Conservation (phyloP, 2,329 filamentous ascomycete species). For the Pseudocercospora fuligena region DNA sequence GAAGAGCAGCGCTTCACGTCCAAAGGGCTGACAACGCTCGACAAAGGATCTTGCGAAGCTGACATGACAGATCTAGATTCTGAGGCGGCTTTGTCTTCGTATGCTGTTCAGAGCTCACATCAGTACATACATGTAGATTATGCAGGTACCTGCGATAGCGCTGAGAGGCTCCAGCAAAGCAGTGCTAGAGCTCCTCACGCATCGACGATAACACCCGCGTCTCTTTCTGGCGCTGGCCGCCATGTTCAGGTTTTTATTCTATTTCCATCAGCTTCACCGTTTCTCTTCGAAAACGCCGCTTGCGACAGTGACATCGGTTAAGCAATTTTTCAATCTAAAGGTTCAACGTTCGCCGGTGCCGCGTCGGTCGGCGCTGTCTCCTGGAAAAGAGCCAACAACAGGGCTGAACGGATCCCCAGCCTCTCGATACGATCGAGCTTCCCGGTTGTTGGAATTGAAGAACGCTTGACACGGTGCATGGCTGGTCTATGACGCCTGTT, state of each 20-base stretch:
- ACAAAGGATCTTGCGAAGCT: neutral
- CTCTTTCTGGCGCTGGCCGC: neutral
- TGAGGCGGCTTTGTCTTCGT: neutral
- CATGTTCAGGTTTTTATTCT: neutral
- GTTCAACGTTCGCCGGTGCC: conserved; percentile 11
- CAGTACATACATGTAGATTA: conserved; percentile 4
- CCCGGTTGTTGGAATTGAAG: conserved; percentile 15
- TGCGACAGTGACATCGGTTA: neutral
- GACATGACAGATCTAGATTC: neutral
- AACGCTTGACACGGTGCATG: neutral
- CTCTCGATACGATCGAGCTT: conserved; percentile 6
- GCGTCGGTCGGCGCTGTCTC: conserved; percentile 1
- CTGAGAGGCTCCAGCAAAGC: conserved; percentile 1
- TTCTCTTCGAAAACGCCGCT: neutral
- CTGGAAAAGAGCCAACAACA: conserved; percentile 6
- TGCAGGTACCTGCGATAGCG: conserved; percentile 7
- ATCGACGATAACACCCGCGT: conserved; percentile 7
- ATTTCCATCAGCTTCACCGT: neutral
- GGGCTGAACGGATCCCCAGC: conserved; percentile 2
- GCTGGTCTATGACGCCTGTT: conserved; percentile 13
- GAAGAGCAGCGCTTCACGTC: neutral
- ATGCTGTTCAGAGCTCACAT: neutral
- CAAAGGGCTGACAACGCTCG: conserved; percentile 4
- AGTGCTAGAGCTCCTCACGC: neutral
- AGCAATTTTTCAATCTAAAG: neutral